Conservation (phyloP, 2,329 filamentous ascomycete genomes). For the Paraphaeosphaeria minitans region DNA sequence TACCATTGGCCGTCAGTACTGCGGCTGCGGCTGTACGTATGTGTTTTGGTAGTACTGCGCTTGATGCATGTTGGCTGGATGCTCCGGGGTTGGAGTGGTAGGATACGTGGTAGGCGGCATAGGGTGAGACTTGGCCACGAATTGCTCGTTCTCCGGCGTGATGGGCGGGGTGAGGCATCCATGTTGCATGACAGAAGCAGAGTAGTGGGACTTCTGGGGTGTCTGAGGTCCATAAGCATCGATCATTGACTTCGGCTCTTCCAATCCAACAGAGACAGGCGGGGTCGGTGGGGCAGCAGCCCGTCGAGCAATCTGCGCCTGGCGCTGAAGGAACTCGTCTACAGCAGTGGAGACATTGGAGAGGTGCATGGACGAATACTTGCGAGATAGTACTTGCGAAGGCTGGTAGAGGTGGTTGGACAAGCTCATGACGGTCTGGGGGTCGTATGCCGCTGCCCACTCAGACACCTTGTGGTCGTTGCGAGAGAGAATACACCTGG, state of each 20-base stretch:
- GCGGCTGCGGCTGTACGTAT: constrained; percentile 45
- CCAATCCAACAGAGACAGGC: constrained; percentile 60
- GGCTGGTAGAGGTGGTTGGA: constrained; percentile 70
- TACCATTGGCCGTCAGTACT: constrained; percentile 30
- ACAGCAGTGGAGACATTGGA: constrained; percentile 68
- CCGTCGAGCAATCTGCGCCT: constrained; percentile 56
- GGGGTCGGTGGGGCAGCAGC: constrained; percentile 60
- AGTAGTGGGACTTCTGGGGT: constrained; percentile 75
- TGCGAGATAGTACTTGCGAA: constrained; percentile 69
- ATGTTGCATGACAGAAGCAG: constrained; percentile 65
- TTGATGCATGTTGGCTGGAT: constrained; percentile 36
- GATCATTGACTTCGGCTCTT: constrained; percentile 53
- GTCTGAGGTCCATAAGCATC: constrained; percentile 70
- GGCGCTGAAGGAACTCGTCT: constrained; percentile 68
- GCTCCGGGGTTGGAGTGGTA: constrained; percentile 45
- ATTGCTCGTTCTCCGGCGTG: constrained; percentile 68
- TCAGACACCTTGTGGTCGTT: constrained; percentile 76
- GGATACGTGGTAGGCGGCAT: constrained; percentile 35
- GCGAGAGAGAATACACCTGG: constrained; percentile 82
- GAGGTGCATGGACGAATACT: constrained; percentile 70
- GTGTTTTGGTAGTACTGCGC: constrained; percentile 42
- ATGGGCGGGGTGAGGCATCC: constrained; percentile 86
- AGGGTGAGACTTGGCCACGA: constrained; percentile 38
- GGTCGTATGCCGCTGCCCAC: constrained; percentile 74
- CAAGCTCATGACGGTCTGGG: constrained; percentile 67